phyloP scores from a whole-genome alignment of 148 eudicot species.

The Rhododendron molle region DNA sequence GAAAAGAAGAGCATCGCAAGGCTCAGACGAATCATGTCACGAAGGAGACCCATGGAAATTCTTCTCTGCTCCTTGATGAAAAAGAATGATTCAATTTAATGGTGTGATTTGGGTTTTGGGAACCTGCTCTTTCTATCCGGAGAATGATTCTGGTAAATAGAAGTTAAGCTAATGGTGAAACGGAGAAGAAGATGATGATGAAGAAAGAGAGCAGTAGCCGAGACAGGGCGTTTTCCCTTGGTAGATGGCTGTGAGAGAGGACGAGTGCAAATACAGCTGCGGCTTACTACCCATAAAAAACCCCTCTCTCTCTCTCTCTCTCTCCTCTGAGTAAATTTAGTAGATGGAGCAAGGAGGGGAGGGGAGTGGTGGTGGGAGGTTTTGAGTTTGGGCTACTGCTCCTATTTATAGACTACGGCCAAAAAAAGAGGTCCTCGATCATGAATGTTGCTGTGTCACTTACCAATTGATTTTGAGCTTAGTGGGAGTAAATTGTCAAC shows the following conservation, averaged over 20 bases:
- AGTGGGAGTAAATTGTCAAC: not conserved
- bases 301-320: not conserved
- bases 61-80: not conserved
- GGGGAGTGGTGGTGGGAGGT: not conserved
- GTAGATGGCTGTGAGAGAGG: not conserved
- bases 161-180: not conserved
- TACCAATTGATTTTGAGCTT: not conserved
- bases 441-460: not conserved
- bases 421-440: not conserved
- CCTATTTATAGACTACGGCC: slow-evolving; percentile 7
- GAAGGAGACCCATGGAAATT: not conserved
- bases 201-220: not conserved
- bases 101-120: not conserved
- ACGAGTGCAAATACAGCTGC: not conserved
- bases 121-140: not conserved
- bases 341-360: not conserved
- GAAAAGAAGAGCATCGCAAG: slow-evolving; percentile 5
- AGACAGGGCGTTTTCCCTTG: not conserved
- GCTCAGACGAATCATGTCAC: not conserved
- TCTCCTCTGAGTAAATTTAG: not conserved
- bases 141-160: not conserved
- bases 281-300: slow-evolving; percentile 2
- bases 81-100: not conserved
- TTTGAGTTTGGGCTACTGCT: not conserved
- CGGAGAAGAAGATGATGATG: not conserved